A percentile compares a stretch with the other conserved stretches of the same genome.
phyloP scores from a whole-genome alignment of 805 yeast genomes.

The baker's yeast (Saccharomyces cerevisiae) region DNA sequence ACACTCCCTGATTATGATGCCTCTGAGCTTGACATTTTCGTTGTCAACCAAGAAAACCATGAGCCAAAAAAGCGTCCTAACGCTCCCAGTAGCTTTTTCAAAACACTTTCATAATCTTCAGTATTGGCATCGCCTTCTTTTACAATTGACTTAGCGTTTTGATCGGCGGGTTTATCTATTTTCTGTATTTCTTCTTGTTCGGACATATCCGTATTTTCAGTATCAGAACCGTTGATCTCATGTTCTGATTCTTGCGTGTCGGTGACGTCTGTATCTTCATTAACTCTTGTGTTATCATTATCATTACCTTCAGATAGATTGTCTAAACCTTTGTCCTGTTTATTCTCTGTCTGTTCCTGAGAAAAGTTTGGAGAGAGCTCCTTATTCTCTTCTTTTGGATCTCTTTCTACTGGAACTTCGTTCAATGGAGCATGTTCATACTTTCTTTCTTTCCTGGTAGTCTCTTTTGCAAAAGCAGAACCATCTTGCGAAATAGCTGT shows the following conservation, averaged over 20 bases:
- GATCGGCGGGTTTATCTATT: not conserved
- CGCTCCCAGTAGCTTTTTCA: slow-evolving; percentile 5
- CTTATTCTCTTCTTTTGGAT: not conserved
- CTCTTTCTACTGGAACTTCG: not conserved
- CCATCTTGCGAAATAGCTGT: not conserved
- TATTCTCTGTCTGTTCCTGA: not conserved
- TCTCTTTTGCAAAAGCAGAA: not conserved
- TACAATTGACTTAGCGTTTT: not conserved
- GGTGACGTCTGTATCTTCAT: not conserved
- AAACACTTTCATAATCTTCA: slow-evolving; percentile 3
- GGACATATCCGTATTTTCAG: not conserved
- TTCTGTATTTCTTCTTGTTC: not conserved
- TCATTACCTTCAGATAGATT: not conserved
- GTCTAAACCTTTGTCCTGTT: not conserved
- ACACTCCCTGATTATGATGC: not conserved
- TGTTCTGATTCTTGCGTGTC: not conserved
- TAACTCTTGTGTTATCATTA: not conserved
- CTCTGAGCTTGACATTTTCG: not conserved
- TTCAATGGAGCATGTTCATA: slow-evolving; percentile 5
- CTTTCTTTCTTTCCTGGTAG: slow-evolving; percentile 5
- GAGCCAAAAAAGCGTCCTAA: slow-evolving; percentile 5
- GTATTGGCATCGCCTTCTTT: not conserved
- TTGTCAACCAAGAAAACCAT: slow-evolving; percentile 4
- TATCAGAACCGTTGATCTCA: not conserved
- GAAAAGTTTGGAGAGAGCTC: not conserved